A percentile compares a stretch with the other conserved stretches of the same genome.
Conservation (phyloP, 768 basidiomycete species). For the Phylloporus scabripes region DNA sequence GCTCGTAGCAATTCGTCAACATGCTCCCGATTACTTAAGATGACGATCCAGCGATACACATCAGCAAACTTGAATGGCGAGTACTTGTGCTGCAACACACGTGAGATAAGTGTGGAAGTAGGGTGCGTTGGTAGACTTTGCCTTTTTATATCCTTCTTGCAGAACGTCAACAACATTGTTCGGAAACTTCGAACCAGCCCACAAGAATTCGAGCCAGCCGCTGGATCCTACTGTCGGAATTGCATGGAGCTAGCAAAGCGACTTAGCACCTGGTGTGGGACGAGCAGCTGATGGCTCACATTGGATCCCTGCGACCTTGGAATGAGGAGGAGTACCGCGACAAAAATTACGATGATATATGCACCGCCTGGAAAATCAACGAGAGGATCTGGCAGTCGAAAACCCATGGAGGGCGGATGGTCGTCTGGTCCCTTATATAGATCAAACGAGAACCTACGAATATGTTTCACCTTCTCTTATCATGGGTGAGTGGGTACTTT, state of each 20-base stretch:
- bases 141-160: slow-evolving; percentile 31
- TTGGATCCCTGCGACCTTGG: too few relatives aligned
- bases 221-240: slow-evolving; percentile 29
- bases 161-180: slow-evolving; percentile 19
- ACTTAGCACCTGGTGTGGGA: too few relatives aligned
- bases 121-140: not conserved
- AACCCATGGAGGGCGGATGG: too few relatives aligned
- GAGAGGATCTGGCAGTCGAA: too few relatives aligned
- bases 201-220: slow-evolving; percentile 25
- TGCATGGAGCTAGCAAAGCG: slow-evolving; percentile 21
- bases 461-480: too few relatives aligned
- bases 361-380: too few relatives aligned
- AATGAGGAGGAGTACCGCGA: too few relatives aligned
- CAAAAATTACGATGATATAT: too few relatives aligned
- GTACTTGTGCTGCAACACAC: slow-evolving; percentile 14
- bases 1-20: not conserved
- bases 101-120: not conserved
- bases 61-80: not conserved
- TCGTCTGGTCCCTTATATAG: too few relatives aligned
- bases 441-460: too few relatives aligned
- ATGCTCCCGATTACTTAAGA: not conserved
- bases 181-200: slow-evolving; percentile 14
- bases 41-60: not conserved
- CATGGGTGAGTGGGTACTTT: too few relatives aligned
- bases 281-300: too few relatives aligned